Conservation (phyloP, 2,329 filamentous ascomycete genomes). For the Cercospora beticola region DNA sequence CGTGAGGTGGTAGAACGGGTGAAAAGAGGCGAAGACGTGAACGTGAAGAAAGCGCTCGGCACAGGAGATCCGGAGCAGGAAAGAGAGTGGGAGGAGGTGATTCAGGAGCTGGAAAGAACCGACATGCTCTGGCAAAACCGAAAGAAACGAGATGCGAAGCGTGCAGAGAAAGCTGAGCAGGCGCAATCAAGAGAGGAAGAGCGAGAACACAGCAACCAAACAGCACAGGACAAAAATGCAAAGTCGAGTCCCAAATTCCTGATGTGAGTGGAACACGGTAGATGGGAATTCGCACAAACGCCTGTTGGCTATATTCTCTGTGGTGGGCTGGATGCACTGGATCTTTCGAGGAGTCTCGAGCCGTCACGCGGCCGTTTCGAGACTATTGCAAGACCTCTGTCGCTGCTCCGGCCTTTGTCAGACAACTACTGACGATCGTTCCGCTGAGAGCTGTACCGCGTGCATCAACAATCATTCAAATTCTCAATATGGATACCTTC, state of each 20-base stretch:
- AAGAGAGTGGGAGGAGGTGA: constrained; percentile 83
- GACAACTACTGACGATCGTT: background rate
- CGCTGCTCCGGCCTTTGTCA: background rate
- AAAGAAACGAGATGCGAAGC: constrained; percentile 33
- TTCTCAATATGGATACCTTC: background rate
- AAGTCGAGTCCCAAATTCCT: constrained; percentile 32
- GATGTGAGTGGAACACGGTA: constrained; percentile 26
- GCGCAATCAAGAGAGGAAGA: constrained; percentile 23
- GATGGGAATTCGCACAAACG: background rate
- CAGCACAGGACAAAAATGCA: background rate
- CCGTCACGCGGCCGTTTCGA: background rate
- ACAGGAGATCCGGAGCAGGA: constrained; percentile 74
- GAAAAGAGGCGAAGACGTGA: constrained; percentile 71
- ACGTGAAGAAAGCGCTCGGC: constrained; percentile 79
- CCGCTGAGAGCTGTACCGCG: background rate
- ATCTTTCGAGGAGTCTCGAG: background rate
- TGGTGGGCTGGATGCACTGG: background rate
- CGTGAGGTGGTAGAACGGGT: constrained; percentile 72
- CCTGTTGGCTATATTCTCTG: background rate
- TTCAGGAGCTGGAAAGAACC: constrained; percentile 41
- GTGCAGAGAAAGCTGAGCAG: constrained; percentile 28
- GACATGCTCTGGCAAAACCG: constrained; percentile 35
- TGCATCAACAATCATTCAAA: background rate
- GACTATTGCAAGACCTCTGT: background rate
- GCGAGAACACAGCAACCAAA: constrained; percentile 1